Evolutionary conservation across 768 basidiomycete species (phyloP), one percentile per base, ranked within the genome.

Genomic region (Vararia minispora): DNA sequence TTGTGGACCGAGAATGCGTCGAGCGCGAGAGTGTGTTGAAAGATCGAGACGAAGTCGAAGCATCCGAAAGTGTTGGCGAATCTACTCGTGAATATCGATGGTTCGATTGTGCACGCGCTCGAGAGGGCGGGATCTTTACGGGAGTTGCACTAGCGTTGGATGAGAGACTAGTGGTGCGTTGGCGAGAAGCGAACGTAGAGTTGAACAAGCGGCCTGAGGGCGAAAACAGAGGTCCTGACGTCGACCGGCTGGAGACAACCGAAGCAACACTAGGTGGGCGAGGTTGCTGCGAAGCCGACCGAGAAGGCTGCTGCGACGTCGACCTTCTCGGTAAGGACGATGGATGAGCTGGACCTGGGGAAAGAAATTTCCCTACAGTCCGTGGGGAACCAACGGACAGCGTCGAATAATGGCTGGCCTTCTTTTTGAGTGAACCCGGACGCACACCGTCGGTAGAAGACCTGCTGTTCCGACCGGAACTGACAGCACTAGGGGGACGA

Each of bases 151-250:
- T 57, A 29, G 65, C 31, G 18, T 30, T 69, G 9, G 68, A 64
- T 0, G 65, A 58, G 34, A 79, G 56, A 52, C 86, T 89, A 23
- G 68, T 59, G 16, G 85, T 87, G 16, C 87, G 71, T 50, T 89
- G 87, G 22, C 87, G 74, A n/a, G 87, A 89, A 23, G 87, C 70
- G 55, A 77, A 85, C 6, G 87, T 90, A 4, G 86, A 69, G 22
- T 64, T 63, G 43, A 70, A 68, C 14, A 84, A 35, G 14, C 61
- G 56, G 11, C 59, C 49, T 16, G 62, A 52, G 14, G 69, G 60
- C n/a, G 64, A 48, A 28, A 54, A 55, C 40, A 71, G 57, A 8
- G 82, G 76, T 20, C 84, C 83, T 16, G 86, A 86, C 13, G 77
- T 72, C 12, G 84, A 81, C 37, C 87, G 72, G 37, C 54, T 63